Base-by-base conservation (phyloP, 371 early-diverging fungal genomes). In the Rhizopus sp. region DNA sequence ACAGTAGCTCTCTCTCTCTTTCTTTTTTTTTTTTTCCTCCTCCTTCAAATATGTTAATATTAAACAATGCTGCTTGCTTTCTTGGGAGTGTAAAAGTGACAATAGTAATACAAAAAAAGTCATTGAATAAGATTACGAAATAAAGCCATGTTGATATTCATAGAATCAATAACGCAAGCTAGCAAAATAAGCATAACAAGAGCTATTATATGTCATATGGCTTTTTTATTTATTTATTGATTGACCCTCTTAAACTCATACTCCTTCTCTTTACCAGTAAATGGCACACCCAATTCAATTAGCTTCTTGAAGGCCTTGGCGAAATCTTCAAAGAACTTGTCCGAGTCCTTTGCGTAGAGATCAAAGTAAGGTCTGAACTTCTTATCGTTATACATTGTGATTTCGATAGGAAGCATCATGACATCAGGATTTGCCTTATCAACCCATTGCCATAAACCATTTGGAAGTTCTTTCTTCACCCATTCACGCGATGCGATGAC, bases 321-420 rank as follows among this genome's bases (percentile, higher is more conserved):
- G 66, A 97, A 97, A 83, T 95, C 95, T 29, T 77, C 79, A 70
- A 85, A 93, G 82, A 93, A 94, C 57, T 77, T 72, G 32, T 86
- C 73, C 60, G 89, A 75, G 67, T 91, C 89, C 68, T 91, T 88
- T 50, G 93, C 94, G 68, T 95, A 96, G 45, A 83, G 51, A 60
- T 92, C 88, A 49, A 89, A 89, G 69, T 83, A 89, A 61, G 87
- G 85, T 63, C 78, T 81, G 84, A 94, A 93, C 53, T 79, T 75
- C 60, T 85, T 80, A 68, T 90, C 91, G 49, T 64, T 64, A 45
- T 64, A 69, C 73, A 76, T 75, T 39, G 56, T 53, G 30, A 78
- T 69, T 68, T 72, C 77, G 37, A 64, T 63, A 61, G 76, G 76
- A 39, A 76, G 56, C 81, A 78, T 80, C 77, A 80, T 78, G 13